These are phyloP conservation scores for Mycena rosella DNA, from an alignment of 768 basidiomycete genomes.

Conservation along the genomic window DNA sequence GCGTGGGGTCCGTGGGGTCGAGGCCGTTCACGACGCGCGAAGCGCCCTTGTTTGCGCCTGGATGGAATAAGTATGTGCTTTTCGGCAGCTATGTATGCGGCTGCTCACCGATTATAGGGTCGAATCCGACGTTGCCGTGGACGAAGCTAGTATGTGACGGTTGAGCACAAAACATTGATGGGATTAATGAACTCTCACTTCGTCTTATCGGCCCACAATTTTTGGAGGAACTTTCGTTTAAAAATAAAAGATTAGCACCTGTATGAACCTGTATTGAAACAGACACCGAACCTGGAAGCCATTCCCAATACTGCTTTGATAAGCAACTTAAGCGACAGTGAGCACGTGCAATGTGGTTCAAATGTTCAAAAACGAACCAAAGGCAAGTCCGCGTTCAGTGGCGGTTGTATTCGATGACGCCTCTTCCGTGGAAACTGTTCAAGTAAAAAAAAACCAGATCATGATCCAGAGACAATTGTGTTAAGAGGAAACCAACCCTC, in stretches of 20 bases:
- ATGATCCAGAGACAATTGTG: neutral
- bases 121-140: neutral
- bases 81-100: too few species aligned
- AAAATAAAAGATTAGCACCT: neutral
- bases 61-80: neutral
- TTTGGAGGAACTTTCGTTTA: slow-evolving; percentile 20
- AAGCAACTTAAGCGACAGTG: too few species aligned
- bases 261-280: too few species aligned
- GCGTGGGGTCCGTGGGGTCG: slow-evolving; percentile 12
- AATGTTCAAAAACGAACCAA: slow-evolving; percentile 16
- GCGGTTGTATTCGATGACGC: slow-evolving; percentile 1
- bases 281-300: too few species aligned
- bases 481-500: slow-evolving; percentile 29
- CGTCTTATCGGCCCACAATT: slow-evolving; percentile 10
- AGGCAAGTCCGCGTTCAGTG: slow-evolving; percentile 29
- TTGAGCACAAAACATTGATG: neutral
- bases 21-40: slow-evolving; percentile 18
- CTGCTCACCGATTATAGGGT: slow-evolving; percentile 23
- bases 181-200: neutral
- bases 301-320: too few species aligned
- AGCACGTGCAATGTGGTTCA: too few species aligned
- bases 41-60: slow-evolving; percentile 7
- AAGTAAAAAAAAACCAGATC: too few species aligned
- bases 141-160: neutral
- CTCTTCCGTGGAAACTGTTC: slow-evolving; percentile 16